Evolutionary conservation across 768 basidiomycete genomes (phyloP).

Genomic region (Postia placenta): DNA sequence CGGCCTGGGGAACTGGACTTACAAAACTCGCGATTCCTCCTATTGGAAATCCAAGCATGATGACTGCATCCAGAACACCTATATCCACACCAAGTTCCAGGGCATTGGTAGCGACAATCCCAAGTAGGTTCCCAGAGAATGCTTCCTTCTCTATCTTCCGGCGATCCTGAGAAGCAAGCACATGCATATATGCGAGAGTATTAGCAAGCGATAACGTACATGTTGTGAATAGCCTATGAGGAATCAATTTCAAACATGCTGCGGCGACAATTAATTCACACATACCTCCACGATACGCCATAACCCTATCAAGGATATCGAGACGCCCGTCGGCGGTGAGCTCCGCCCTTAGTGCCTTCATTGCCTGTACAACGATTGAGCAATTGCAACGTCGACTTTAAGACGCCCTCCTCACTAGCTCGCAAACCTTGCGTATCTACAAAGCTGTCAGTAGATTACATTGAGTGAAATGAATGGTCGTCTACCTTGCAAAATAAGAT

Average conservation of each 20-base stretch:
- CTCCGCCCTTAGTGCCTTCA: constrained; percentile 69
- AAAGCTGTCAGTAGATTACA: not conserved
- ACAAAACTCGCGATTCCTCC: constrained; percentile 74
- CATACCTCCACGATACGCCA: constrained; percentile 80
- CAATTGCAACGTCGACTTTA: not conserved
- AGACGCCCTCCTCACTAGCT: constrained; percentile 45
- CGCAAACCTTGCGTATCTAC: constrained; percentile 77
- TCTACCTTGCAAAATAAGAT: constrained; percentile 86
- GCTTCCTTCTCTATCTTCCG: constrained; percentile 82
- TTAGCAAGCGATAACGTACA: constrained; percentile 28
- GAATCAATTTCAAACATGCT: not conserved
- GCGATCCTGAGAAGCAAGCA: constrained; percentile 49
- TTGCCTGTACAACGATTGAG: constrained; percentile 42
- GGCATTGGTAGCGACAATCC: constrained; percentile 86
- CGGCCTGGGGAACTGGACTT: constrained; percentile 17
- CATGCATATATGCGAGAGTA: not conserved
- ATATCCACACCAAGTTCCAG: constrained; percentile 91
- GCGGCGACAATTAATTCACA: not conserved
- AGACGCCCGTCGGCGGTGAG: constrained; percentile 68
- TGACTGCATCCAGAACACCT: constrained; percentile 80
- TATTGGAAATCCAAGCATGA: constrained; percentile 83
- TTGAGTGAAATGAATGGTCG: not conserved
- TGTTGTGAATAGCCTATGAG: constrained; percentile 69
- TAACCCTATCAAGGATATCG: constrained; percentile 72
- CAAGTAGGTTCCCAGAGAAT: constrained; percentile 76